Base-by-base conservation (phyloP, 495 filamentous ascomycete genomes). In the Trichocladium antarcticum region DNA sequence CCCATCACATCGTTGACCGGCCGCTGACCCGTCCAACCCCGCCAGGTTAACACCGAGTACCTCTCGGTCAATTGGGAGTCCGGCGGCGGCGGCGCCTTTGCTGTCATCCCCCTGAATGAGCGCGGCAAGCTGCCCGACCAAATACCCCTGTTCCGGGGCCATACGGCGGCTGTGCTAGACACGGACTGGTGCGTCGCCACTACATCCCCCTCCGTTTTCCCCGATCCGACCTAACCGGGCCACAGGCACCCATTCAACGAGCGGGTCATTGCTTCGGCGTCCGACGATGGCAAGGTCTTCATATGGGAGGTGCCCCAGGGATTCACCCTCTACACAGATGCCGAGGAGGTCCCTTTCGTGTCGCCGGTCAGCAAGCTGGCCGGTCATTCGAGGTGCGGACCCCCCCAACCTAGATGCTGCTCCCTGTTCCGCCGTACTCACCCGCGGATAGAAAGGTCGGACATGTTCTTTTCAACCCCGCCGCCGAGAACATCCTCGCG, bases 51-150 rank as follows among this genome's bases (percentile, higher is more conserved):
- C 61, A 89, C 92, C n/a, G 79, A 88, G 61, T 95, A 93, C 61
- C 76, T 98, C 41, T 81, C 92, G 1, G 89, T 97, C 68, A 98
- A 97, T 77, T 98, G 92, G 92, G 89, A 97, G 71, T 82, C 92
- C 31, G 84, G 89, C 65, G 92, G 92, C 61, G 92, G 92, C 58
- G 92, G 92, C 58, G 92, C 92, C 45, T 97, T 98, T 59, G 93
- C 92, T 37, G 90, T 98, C 42, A 89, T 98, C 59, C 92, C 92
- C 47, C 66, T 96, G 46, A 79, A 82, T 55, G 89, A 97, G 69
- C 80, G 79, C 37, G 92, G 92, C 45, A 83, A 89, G 61, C 64
- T 93, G 34, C 92, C 93, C 21, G 92, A 98, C 64, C 83, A 84
- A 59, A 84, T 97, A 56, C 93, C 92, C 41, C 70, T 98, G 55